Evolutionary conservation across 2,329 filamentous ascomycete genomes (phyloP), one percentile per base, ranked within the genome.

Genomic region (Calonectria hawksworthii): DNA sequence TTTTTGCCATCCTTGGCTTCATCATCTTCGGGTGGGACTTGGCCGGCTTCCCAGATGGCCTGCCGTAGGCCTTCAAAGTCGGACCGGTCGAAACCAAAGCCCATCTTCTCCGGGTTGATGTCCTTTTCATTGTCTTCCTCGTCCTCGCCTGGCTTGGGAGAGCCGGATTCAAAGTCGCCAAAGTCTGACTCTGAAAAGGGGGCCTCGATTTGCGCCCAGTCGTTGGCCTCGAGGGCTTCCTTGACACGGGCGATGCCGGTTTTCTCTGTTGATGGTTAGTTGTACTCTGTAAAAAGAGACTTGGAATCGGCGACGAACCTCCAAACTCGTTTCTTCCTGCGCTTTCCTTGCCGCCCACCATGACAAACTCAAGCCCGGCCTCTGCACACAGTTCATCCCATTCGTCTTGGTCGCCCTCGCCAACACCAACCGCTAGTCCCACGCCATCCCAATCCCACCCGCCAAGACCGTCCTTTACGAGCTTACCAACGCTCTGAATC

Each of bases 401-500:
- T 75, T 90, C 88, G 34, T 92, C 90, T 16, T 89, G 83, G 47
- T 87, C 86, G 0, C 82, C 79, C 56, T 85, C 85, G 28, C 86
- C 89, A 36, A 94, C 87, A 0, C 90, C 91, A 1, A 94, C 85
- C 2, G 89, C 93, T 16, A 94, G 79, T 21, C 88, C 86, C 0
- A 93, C 91, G 0, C 92, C 93, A 72, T 94, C 92, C 92, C 92
- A 94, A 2, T 86, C 86, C 86, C 88, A 91, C 10, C 91, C 91
- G 4, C 91, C 92, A 2, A 92, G 86, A 0, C 91, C 91, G 3
- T 91, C 84, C 72, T 87, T 87, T 0, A 92, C 86, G 2, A 93
- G 90, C 64, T 86, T 86, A 0, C 89, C 90, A 0, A 93, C 89
- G 14, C 90, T 85, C 26, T 83, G 79, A 32, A 94, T 83, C 10